A percentile compares a stretch with the other conserved stretches of the same genome.
These are phyloP conservation scores for Begonia masoniana DNA, from an alignment of 306 rosid genomes.

Conservation along the genomic window DNA sequence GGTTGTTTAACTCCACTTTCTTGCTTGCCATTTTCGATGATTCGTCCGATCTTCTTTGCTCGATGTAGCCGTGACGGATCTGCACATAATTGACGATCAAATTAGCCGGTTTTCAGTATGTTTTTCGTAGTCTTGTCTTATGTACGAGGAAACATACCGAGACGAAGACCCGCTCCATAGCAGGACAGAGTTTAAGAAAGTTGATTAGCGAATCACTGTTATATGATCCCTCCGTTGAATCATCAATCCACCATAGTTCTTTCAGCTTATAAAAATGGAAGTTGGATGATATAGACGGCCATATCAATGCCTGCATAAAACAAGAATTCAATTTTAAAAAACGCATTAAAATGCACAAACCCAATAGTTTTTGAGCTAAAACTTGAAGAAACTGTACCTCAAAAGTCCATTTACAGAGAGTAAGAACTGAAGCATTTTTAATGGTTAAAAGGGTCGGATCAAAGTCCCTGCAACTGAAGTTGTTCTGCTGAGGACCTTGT, in stretches of 20 bases:
- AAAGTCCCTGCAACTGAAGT: constrained; percentile 33
- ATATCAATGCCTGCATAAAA: constrained; percentile 37
- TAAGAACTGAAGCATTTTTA: constrained; percentile 52
- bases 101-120: neutral
- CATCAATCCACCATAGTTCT: constrained; percentile 66
- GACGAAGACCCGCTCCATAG: constrained; percentile 41
- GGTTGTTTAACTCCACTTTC: constrained; percentile 21
- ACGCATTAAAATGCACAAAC: too few species aligned
- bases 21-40: constrained; percentile 6
- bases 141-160: constrained; percentile 15
- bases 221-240: constrained; percentile 14
- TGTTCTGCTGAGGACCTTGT: constrained; percentile 23
- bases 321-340: too few species aligned
- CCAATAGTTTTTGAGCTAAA: neutral
- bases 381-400: constrained; percentile 28
- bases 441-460: constrained; percentile 55
- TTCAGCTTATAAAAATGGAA: constrained; percentile 53
- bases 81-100: constrained; percentile 9
- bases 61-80: constrained; percentile 21
- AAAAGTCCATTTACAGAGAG: constrained; percentile 58
- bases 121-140: too few species aligned
- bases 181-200: constrained; percentile 52
- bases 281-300: constrained; percentile 45
- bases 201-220: constrained; percentile 29
- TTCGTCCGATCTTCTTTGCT: constrained; percentile 1